phyloP scores from a whole-genome alignment of 192 early-diverging fungal species.

The Coemansia sp. region DNA sequence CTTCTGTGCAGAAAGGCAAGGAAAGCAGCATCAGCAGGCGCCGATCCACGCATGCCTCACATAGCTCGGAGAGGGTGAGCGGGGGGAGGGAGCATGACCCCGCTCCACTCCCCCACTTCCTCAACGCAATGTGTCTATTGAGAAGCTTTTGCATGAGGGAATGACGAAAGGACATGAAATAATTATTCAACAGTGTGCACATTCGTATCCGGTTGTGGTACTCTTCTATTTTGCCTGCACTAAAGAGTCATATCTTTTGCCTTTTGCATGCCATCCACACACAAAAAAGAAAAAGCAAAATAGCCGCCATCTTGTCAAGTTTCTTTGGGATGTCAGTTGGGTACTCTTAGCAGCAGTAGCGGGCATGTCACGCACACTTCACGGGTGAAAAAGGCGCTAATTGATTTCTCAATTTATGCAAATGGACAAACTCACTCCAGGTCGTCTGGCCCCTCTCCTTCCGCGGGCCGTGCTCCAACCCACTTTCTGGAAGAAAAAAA shows the following conservation, averaged over 20 bases:
- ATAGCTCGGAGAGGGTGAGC: too few relatives aligned
- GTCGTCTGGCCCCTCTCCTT: neutral
- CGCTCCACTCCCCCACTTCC: too few relatives aligned
- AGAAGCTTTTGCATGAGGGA: too few relatives aligned
- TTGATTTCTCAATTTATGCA: conserved; percentile 3
- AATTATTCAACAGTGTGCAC: neutral
- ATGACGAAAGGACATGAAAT: neutral
- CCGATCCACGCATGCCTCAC: too few relatives aligned
- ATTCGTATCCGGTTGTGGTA: conserved; percentile 1
- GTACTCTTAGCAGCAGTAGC: too few relatives aligned
- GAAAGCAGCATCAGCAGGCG: too few relatives aligned
- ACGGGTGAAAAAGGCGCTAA: neutral
- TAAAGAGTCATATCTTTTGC: conserved; percentile 1
- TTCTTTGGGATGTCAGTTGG: too few relatives aligned
- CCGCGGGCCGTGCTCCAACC: neutral
- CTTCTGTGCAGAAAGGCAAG: too few relatives aligned
- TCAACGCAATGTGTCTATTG: too few relatives aligned
- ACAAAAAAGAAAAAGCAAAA: neutral
- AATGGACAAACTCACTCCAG: neutral
- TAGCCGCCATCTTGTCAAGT: neutral
- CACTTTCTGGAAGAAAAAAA: too few relatives aligned
- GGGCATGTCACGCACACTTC: neutral
- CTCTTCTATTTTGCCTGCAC: neutral
- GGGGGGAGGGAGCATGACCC: too few relatives aligned
- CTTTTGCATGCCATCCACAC: too few relatives aligned